Evolutionary conservation across 306 rosid species (phyloP).

Genomic region (Boehmeria nivea): DNA sequence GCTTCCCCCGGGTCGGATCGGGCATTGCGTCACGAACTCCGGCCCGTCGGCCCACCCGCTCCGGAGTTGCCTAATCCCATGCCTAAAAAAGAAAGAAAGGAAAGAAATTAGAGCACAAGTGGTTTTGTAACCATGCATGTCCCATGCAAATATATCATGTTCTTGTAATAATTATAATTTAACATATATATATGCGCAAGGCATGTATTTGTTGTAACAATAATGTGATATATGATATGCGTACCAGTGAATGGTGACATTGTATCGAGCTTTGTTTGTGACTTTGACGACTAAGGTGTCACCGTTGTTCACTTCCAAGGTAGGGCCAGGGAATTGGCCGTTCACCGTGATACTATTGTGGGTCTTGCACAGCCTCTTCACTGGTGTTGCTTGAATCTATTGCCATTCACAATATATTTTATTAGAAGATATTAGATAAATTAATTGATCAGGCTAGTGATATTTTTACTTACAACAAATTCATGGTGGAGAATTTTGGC

Average conservation of each 20-base stretch:
- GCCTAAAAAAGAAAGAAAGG: constrained; percentile 39
- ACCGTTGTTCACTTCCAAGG: constrained; percentile 76
- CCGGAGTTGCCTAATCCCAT: constrained; percentile 77
- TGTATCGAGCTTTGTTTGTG: constrained; percentile 78
- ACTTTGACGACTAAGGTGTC: constrained; percentile 76
- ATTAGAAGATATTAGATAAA: not conserved
- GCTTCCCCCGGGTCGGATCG: constrained; percentile 76
- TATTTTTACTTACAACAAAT: constrained; percentile 53
- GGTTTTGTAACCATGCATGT: too few relatives aligned
- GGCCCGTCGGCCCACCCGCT: constrained; percentile 99
- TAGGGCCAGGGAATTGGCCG: constrained; percentile 87
- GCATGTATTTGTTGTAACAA: too few relatives aligned
- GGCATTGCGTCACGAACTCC: constrained; percentile 92
- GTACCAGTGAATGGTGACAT: constrained; percentile 79
- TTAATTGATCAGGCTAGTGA: not conserved
- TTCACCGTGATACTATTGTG: constrained; percentile 75
- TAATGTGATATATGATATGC: not conserved
- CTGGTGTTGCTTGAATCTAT: constrained; percentile 84
- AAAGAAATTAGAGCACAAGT: too few relatives aligned
- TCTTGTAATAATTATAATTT: too few relatives aligned
- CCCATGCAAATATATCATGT: constrained; percentile 8
- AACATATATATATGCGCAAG: not conserved
- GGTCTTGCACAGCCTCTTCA: constrained; percentile 99
- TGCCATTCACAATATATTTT: not conserved
- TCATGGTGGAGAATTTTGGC: constrained; percentile 58